A percentile compares a stretch with the other conserved stretches of the same genome.
Conservation (phyloP, 2,329 filamentous ascomycete species). For the Penicillium capsulatum region DNA sequence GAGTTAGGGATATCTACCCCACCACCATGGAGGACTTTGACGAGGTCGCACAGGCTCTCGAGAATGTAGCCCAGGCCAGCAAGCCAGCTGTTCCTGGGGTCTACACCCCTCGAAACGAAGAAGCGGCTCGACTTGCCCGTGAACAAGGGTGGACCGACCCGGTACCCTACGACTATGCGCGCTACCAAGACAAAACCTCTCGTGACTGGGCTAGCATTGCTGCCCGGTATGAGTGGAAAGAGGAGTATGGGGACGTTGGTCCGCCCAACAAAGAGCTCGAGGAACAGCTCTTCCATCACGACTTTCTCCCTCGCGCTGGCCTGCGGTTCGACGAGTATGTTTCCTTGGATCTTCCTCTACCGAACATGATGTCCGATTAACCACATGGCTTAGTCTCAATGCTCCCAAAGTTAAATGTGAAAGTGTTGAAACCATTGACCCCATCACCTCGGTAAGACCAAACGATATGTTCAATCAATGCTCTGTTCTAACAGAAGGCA, state of each 20-base stretch:
- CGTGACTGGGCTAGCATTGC: slow-evolving; percentile 55
- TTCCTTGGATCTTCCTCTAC: not conserved
- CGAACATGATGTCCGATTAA: not conserved
- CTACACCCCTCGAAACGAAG: slow-evolving; percentile 8
- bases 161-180: slow-evolving; percentile 36
- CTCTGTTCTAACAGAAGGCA: slow-evolving; percentile 29
- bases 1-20: no score
- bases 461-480: no score
- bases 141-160: slow-evolving; percentile 39
- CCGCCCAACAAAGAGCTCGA: slow-evolving; percentile 69
- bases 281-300: slow-evolving; percentile 63
- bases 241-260: slow-evolving; percentile 81
- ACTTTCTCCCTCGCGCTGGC: slow-evolving; percentile 52
- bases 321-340: slow-evolving; percentile 61
- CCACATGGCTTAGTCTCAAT: slow-evolving; percentile 10
- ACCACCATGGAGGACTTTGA: no score
- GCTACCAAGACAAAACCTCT: slow-evolving; percentile 27
- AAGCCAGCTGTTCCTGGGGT: not conserved
- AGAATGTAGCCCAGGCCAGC: no score
- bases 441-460: slow-evolving; percentile 11
- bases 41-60: no score
- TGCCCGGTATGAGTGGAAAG: slow-evolving; percentile 75
- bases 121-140: slow-evolving; percentile 9
- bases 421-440: slow-evolving; percentile 7
- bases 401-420: slow-evolving; percentile 7